These are phyloP conservation scores for Setaria italica DNA, from an alignment of 202 grass and related monocot species.

Conservation along the genomic window DNA sequence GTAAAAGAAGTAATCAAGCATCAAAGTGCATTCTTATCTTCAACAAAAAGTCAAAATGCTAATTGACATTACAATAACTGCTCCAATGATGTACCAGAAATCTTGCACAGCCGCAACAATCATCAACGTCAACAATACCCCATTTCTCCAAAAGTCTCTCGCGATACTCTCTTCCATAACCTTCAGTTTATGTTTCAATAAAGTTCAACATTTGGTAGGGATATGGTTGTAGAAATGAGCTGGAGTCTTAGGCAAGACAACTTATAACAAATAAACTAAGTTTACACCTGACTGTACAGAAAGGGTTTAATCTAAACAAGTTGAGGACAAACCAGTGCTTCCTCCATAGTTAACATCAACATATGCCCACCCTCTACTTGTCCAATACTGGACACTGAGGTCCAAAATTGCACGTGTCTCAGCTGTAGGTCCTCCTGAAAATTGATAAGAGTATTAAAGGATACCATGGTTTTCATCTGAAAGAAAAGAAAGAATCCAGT, in stretches of 20 bases:
- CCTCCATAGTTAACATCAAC: conserved; percentile 99
- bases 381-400: conserved; percentile 95
- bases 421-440: conserved; percentile 81
- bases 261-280: background rate
- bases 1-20: conserved; percentile 28
- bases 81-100: conserved; percentile 65
- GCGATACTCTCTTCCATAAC: conserved; percentile 92
- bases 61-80: conserved; percentile 24
- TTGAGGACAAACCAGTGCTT: conserved; percentile 83
- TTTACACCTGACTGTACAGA: conserved; percentile 7
- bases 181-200: conserved; percentile 50
- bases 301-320: conserved; percentile 25
- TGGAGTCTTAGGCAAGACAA: conserved; percentile 16
- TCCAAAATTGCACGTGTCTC: conserved; percentile 73
- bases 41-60: conserved; percentile 31
- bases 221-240: background rate
- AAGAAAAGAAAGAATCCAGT: conserved; percentile 19
- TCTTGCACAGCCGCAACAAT: conserved; percentile 87
- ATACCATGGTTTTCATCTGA: conserved; percentile 23
- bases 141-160: conserved; percentile 84
- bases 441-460: conserved; percentile 25
- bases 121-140: conserved; percentile 92
- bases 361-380: conserved; percentile 94
- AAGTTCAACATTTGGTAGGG: conserved; percentile 16
- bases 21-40: conserved; percentile 21